Percentiles rank a stretch among this genome's conserved stretches.
These are phyloP conservation scores for Aphanomyces astaci DNA, from an alignment of 352 stramenopile genomes.

Conservation along the genomic window DNA sequence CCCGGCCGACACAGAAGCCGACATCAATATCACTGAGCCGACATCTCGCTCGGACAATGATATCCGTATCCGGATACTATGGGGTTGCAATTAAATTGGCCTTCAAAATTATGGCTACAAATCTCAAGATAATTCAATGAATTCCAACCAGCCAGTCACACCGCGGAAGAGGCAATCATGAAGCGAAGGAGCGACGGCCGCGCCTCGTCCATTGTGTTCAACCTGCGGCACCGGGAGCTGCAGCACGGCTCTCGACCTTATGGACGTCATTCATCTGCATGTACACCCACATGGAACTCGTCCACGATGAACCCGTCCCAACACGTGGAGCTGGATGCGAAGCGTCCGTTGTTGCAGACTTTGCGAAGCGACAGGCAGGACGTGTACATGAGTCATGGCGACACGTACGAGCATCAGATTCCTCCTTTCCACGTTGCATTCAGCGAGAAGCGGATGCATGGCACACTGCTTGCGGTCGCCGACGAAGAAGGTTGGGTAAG, in stretches of 20 bases:
- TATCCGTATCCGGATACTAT: not conserved
- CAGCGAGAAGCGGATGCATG: slow-evolving; percentile 22
- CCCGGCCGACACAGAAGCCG: not conserved
- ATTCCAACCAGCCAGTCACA: slow-evolving; percentile 2
- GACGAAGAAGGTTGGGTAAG: slow-evolving; percentile 53
- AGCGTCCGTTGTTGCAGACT: not conserved
- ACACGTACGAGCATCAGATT: slow-evolving; percentile 17
- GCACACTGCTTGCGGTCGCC: slow-evolving; percentile 34
- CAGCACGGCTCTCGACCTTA: not conserved
- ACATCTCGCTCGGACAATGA: no score
- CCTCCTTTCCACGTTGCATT: slow-evolving; percentile 54
- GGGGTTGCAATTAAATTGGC: not conserved
- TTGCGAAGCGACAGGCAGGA: slow-evolving; percentile 2
- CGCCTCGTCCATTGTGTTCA: not conserved
- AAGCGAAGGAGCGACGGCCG: slow-evolving; percentile 10
- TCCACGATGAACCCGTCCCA: not conserved
- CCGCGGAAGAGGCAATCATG: not conserved
- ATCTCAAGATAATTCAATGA: no score
- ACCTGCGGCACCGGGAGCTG: slow-evolving; percentile 1
- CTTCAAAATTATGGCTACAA: not conserved
- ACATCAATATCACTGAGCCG: no score
- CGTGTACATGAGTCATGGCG: slow-evolving; percentile 9
- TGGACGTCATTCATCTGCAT: no score
- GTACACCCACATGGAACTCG: no score
- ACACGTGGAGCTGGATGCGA: not conserved